A percentile compares a stretch with the other conserved stretches of the same genome.
These are phyloP conservation scores for Climacium dendroides DNA, from an alignment of 225 moss, liverwort and hornwort species.

Conservation along the genomic window DNA sequence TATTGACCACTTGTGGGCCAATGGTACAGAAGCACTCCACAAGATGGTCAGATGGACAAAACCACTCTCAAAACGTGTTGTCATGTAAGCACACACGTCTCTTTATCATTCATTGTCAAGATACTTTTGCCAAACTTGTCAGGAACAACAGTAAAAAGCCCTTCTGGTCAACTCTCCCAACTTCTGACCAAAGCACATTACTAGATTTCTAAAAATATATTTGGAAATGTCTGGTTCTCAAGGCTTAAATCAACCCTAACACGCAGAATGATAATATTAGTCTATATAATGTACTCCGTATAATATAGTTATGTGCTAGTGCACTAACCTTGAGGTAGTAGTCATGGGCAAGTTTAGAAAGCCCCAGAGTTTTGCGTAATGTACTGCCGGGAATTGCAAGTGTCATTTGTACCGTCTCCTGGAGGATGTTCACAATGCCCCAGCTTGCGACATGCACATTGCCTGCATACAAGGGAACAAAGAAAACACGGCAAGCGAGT, in stretches of 20 bases:
- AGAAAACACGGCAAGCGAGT: neutral
- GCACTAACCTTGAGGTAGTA: constrained; percentile 74
- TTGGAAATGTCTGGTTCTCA: neutral
- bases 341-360: constrained; percentile 51
- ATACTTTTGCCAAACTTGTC: neutral
- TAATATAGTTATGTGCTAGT: neutral
- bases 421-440: constrained; percentile 50
- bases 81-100: neutral
- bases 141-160: neutral
- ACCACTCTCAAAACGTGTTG: neutral
- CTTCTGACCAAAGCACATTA: neutral
- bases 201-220: neutral
- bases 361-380: constrained; percentile 57
- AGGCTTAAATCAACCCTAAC: neutral
- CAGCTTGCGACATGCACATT: constrained; percentile 82
- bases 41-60: neutral
- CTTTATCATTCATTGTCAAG: neutral
- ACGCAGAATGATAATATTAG: neutral
- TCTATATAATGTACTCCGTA: neutral
- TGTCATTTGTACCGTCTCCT: constrained; percentile 70
- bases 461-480: constrained; percentile 19
- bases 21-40: neutral
- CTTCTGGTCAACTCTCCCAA: neutral
- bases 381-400: constrained; percentile 78
- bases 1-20: neutral